Conservation (phyloP, 1,284 basidiomycete genomes). For the Thelephora terrestris region DNA sequence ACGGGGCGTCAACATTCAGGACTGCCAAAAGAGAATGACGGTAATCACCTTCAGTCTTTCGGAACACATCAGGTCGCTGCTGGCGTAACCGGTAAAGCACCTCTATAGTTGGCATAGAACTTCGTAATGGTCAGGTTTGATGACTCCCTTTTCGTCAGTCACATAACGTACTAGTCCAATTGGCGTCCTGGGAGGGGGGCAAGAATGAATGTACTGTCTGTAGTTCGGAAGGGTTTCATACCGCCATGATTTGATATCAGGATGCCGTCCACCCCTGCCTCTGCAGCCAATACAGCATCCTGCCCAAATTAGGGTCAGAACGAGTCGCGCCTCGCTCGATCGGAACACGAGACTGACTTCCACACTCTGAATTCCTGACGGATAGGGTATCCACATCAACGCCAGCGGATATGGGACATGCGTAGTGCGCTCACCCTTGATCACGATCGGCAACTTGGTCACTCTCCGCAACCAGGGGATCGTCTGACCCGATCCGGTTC, state of each 20-base stretch:
- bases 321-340: too few species aligned
- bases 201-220: not conserved
- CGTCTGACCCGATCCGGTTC: conserved; percentile 30
- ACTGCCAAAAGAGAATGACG: not conserved
- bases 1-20: not conserved
- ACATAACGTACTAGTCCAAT: conserved; percentile 41
- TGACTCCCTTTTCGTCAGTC: too few species aligned
- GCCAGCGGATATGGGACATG: not conserved
- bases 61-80: conserved; percentile 68
- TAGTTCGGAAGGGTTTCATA: conserved; percentile 19
- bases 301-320: conserved; percentile 14
- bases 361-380: conserved; percentile 62
- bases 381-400: conserved; percentile 4
- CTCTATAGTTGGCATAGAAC: conserved; percentile 64
- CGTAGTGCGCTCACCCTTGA: conserved; percentile 52
- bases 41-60: conserved; percentile 49
- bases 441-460: conserved; percentile 72
- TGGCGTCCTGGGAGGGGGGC: conserved; percentile 50
- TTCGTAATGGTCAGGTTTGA: too few species aligned
- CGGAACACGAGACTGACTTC: conserved; percentile 32
- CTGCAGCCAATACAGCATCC: conserved; percentile 83
- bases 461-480: conserved; percentile 71
- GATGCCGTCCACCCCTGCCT: conserved; percentile 80
- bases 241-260: conserved; percentile 91
- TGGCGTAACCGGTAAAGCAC: conserved; percentile 66